These are phyloP conservation scores for Cladosporium sp. DNA, from an alignment of 2,329 filamentous ascomycete genomes.

Conservation along the genomic window DNA sequence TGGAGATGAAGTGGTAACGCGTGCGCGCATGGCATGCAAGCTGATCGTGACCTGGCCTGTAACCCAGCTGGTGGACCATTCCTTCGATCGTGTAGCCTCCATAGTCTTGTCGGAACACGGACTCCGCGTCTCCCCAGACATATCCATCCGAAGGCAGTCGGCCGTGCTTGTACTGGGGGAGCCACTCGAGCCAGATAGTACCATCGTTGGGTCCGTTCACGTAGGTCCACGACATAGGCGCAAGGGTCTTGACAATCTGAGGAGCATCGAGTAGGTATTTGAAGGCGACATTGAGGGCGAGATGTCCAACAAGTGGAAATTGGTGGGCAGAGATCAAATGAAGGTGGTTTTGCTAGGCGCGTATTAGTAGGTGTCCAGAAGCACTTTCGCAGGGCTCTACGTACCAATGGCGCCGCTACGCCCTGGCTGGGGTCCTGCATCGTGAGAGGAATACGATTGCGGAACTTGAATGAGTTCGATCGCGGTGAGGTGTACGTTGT, in stretches of 20 bases:
- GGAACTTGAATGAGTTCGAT: neutral
- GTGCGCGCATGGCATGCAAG: slow-evolving; percentile 73
- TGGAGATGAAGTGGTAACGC: slow-evolving; percentile 80
- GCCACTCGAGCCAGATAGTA: slow-evolving; percentile 81
- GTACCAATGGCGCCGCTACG: slow-evolving; percentile 43
- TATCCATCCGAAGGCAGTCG: slow-evolving; percentile 89
- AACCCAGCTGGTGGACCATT: slow-evolving; percentile 76
- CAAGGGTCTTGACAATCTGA: slow-evolving; percentile 75
- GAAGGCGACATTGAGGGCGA: slow-evolving; percentile 72
- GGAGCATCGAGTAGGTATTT: slow-evolving; percentile 81
- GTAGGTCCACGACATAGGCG: slow-evolving; percentile 91
- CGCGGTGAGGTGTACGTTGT: neutral
- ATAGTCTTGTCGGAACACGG: slow-evolving; percentile 69
- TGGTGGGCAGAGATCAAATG: slow-evolving; percentile 82
- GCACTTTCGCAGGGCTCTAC: slow-evolving; percentile 10
- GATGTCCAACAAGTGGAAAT: slow-evolving; percentile 68
- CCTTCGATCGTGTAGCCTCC: slow-evolving; percentile 78
- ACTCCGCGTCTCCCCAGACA: slow-evolving; percentile 81
- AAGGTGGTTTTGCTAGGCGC: slow-evolving; percentile 71
- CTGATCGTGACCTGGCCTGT: slow-evolving; percentile 66
- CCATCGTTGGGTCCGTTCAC: slow-evolving; percentile 78
- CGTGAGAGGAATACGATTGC: neutral
- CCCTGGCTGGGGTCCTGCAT: slow-evolving; percentile 47
- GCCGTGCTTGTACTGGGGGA: slow-evolving; percentile 67
- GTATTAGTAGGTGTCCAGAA: slow-evolving; percentile 11